Evolutionary conservation across 2,329 filamentous ascomycete species (phyloP).

Genomic region (Periconia sp.): DNA sequence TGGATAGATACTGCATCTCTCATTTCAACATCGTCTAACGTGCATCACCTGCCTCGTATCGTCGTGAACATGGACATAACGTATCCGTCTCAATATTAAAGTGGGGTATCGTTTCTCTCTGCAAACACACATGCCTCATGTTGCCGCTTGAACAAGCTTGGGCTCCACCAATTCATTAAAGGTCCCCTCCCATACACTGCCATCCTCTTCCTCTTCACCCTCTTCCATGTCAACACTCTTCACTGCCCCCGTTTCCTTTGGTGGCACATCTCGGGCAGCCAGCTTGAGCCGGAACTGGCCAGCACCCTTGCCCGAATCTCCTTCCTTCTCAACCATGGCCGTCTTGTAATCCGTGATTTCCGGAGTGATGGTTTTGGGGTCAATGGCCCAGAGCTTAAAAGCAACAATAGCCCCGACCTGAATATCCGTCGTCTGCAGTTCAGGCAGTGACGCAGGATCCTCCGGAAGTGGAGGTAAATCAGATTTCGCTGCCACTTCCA

Average conservation of each 20-base stretch:
- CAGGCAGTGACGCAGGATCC: conserved; percentile 58
- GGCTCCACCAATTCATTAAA: conserved; percentile 32
- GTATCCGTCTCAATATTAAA: not conserved
- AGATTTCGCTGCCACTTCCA: conserved; percentile 47
- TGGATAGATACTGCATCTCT: no score
- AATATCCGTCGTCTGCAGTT: conserved; percentile 53
- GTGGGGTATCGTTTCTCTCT: not conserved
- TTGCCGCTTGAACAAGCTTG: conserved; percentile 29
- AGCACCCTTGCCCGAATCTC: conserved; percentile 46
- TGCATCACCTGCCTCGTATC: no score
- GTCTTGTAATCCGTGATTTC: conserved; percentile 64
- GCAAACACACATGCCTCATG: not conserved
- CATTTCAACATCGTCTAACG: no score
- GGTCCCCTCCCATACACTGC: conserved; percentile 25
- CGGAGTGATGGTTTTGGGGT: conserved; percentile 65
- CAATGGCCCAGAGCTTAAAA: conserved; percentile 65
- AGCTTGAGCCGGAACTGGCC: conserved; percentile 63
- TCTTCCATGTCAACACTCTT: conserved; percentile 64
- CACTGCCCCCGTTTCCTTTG: conserved; percentile 62
- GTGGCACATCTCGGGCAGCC: conserved; percentile 67
- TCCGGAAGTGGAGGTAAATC: conserved; percentile 66
- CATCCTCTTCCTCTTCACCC: conserved; percentile 29
- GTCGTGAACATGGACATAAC: no score
- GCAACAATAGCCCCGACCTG: conserved; percentile 65
- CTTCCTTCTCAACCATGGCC: conserved; percentile 60